Evolutionary conservation across 495 filamentous ascomycete species (phyloP).

Genomic region (Parachaetomium inaequale): DNA sequence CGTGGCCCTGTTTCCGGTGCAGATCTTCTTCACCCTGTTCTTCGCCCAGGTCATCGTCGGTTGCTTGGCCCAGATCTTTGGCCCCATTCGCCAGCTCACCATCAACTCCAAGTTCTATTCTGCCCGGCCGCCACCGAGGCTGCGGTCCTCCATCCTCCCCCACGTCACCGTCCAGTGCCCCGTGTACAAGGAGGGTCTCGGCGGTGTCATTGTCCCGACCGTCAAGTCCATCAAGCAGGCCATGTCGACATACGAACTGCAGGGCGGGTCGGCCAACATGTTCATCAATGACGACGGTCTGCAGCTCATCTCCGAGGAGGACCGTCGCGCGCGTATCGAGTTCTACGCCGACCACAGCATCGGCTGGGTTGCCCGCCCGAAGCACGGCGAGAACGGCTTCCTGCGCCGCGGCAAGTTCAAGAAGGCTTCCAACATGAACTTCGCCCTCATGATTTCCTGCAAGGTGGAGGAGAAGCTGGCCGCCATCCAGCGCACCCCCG

Average conservation of each 20-base stretch:
- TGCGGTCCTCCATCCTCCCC: constrained; percentile 52
- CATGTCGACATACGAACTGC: constrained; percentile 74
- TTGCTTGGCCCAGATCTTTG: constrained; percentile 69
- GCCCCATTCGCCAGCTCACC: constrained; percentile 66
- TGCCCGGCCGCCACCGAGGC: constrained; percentile 56
- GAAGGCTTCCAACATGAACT: constrained; percentile 88
- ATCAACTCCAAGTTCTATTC: constrained; percentile 78
- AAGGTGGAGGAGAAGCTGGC: constrained; percentile 68
- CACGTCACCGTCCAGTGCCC: constrained; percentile 71
- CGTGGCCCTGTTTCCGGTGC: constrained; percentile 60
- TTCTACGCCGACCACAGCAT: constrained; percentile 70
- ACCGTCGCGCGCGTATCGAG: constrained; percentile 62
- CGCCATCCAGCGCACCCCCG: constrained; percentile 50
- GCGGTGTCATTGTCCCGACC: constrained; percentile 62
- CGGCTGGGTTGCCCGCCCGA: constrained; percentile 75
- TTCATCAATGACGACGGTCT: constrained; percentile 80
- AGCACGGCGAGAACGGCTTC: constrained; percentile 59
- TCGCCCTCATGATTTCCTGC: constrained; percentile 67
- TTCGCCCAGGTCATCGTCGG: constrained; percentile 72
- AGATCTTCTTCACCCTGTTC: constrained; percentile 77
- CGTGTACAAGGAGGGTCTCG: constrained; percentile 69
- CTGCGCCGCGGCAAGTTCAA: constrained; percentile 62
- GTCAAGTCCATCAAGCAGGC: constrained; percentile 68
- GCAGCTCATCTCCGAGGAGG: constrained; percentile 64
- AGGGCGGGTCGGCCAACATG: constrained; percentile 75